These are phyloP conservation scores for Coemansia asiatica DNA, from an alignment of 192 early-diverging fungal species.

Conservation along the genomic window DNA sequence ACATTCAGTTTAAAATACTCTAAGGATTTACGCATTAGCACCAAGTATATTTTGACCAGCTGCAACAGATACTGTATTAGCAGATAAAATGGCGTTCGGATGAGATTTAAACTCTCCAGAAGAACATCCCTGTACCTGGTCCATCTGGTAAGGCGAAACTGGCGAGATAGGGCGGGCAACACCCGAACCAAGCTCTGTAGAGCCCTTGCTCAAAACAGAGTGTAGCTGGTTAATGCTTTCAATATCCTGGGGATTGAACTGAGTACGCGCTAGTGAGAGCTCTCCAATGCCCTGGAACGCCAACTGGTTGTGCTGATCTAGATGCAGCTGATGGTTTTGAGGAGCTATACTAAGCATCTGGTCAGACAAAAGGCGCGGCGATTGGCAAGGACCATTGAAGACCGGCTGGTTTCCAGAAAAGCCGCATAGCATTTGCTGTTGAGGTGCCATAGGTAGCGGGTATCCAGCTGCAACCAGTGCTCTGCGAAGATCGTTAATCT, in stretches of 20 bases:
- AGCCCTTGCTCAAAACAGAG: constrained; percentile 35
- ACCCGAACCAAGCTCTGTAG: constrained; percentile 15
- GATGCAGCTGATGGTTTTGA: constrained; percentile 18
- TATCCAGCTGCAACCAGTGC: constrained; percentile 53
- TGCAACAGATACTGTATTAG: constrained; percentile 7
- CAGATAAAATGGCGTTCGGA: constrained; percentile 6
- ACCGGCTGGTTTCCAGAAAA: constrained; percentile 22
- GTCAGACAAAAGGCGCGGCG: constrained; percentile 31
- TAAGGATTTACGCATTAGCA: constrained; percentile 8
- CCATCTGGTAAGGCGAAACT: constrained; percentile 50
- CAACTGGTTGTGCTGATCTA: constrained; percentile 36
- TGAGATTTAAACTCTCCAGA: constrained; percentile 42
- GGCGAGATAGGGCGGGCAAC: constrained; percentile 40
- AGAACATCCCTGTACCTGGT: constrained; percentile 32
- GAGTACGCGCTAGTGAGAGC: constrained; percentile 26
- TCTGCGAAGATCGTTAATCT: constrained; percentile 52
- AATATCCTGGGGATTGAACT: constrained; percentile 37
- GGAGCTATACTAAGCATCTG: constrained; percentile 32
- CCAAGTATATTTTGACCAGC: constrained; percentile 10
- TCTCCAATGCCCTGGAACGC: constrained; percentile 36
- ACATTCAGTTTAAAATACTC: not conserved
- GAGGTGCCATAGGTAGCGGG: constrained; percentile 46
- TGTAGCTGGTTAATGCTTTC: constrained; percentile 41
- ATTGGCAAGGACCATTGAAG: constrained; percentile 31
- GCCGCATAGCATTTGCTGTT: constrained; percentile 35